Conservation (phyloP, 1,139 yeast species). For the Pichia sp. region DNA sequence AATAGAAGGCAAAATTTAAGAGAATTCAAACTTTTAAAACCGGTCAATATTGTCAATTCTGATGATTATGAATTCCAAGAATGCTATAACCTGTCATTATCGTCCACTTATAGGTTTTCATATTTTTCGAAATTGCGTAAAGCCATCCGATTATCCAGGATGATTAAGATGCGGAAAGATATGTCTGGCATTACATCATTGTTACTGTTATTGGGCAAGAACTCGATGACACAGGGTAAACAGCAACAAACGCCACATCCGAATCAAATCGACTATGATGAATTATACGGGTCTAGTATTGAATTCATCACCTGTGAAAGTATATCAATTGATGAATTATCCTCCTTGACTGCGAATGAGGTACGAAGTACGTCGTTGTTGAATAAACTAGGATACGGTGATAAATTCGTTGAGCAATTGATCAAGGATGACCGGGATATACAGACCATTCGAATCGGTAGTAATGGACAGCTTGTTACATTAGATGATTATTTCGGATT, state of each 20-base stretch:
- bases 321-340: slow-evolving; percentile 31
- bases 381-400: slow-evolving; percentile 27
- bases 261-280: background rate
- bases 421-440: slow-evolving; percentile 33
- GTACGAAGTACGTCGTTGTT: slow-evolving; percentile 4
- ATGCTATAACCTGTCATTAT: slow-evolving; percentile 19
- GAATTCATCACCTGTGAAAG: slow-evolving; percentile 60
- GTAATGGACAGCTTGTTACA: slow-evolving; percentile 29
- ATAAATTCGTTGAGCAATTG: slow-evolving; percentile 30
- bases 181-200: slow-evolving; percentile 50
- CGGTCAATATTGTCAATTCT: slow-evolving; percentile 27
- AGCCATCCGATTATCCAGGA: slow-evolving; percentile 55
- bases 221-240: slow-evolving; percentile 3
- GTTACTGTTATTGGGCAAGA: slow-evolving; percentile 38
- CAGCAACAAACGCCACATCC: background rate
- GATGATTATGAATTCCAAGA: slow-evolving; percentile 17
- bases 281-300: slow-evolving; percentile 53
- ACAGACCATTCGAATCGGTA: slow-evolving; percentile 28
- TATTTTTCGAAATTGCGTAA: slow-evolving; percentile 52
- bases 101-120: slow-evolving; percentile 50
- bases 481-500: slow-evolving; percentile 29
- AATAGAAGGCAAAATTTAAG: slow-evolving; percentile 62
- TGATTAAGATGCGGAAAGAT: slow-evolving; percentile 62
- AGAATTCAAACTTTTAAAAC: slow-evolving; percentile 36
- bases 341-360: slow-evolving; percentile 1